phyloP scores from a whole-genome alignment of 1,139 yeast species.

The Candida anutae region DNA sequence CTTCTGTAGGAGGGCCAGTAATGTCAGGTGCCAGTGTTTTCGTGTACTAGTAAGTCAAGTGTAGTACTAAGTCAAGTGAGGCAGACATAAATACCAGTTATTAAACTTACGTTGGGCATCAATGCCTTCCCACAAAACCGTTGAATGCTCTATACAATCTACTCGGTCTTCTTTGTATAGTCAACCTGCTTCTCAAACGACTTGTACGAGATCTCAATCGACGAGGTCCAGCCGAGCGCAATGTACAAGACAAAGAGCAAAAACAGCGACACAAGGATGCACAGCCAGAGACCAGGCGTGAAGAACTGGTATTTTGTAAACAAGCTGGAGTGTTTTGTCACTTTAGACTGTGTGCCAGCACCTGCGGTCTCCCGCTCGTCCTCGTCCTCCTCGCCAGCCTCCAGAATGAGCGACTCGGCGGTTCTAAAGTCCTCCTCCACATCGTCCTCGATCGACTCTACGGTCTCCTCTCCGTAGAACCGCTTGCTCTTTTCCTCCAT shows the following conservation, averaged over 20 bases:
- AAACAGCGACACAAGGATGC: slow-evolving; percentile 48
- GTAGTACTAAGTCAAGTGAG: no score
- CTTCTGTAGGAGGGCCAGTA: no score
- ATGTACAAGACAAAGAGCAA: slow-evolving; percentile 43
- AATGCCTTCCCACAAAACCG: no score
- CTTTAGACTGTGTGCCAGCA: slow-evolving; percentile 2
- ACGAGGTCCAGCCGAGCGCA: slow-evolving; percentile 55
- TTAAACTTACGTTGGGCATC: no score
- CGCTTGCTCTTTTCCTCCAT: no score
- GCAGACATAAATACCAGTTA: no score
- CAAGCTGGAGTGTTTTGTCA: slow-evolving; percentile 12
- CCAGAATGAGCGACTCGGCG: slow-evolving; percentile 26
- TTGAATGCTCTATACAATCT: slow-evolving; percentile 1
- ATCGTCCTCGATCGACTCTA: slow-evolving; percentile 11
- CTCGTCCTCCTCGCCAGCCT: slow-evolving; percentile 16
- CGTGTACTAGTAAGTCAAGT: no score
- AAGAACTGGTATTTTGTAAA: slow-evolving; percentile 38
- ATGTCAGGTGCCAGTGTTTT: no score
- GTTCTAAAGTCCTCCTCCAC: slow-evolving; percentile 26
- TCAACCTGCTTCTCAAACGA: slow-evolving; percentile 67
- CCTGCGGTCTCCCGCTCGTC: slow-evolving; percentile 14
- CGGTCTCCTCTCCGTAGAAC: slow-evolving; percentile 13
- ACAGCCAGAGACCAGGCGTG: slow-evolving; percentile 59
- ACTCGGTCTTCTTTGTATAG: slow-evolving; percentile 53
- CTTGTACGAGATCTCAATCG: slow-evolving; percentile 59